Base-by-base conservation (phyloP, 345 rosid species). In the Aquilaria sinensis region DNA sequence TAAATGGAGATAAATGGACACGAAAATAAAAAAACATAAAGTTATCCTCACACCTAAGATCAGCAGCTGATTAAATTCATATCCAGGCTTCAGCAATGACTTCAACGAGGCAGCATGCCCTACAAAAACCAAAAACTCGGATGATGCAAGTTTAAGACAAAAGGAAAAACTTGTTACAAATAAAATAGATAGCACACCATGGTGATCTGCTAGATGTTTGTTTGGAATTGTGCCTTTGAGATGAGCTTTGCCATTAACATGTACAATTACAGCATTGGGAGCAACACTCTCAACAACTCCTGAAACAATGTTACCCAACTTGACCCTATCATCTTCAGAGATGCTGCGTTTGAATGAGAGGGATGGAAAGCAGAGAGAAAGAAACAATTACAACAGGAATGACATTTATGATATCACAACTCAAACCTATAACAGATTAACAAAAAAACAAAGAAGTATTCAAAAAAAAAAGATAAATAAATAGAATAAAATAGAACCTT, bases 171-270 rank as follows among this genome's bases (percentile, higher is more conserved):
- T 54, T 11, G 16, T 8, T 37, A 29, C 6, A 37, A 51, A 6
- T 31, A 14, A 58, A 70, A 70, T 66, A 63, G 23, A 71, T 58
- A 15, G 66, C 55, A 57, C 83, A 94, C 99, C 99, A 74, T 81
- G 89, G 75, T 83, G 95, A 76, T 94, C 99, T 56, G 97, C 87
- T 80, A 94, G 74, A 77, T 94, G 99, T 72, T 90, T 96, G 58
- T 75, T 66, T 56, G 82, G 64, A 67, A 94, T 78, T 70, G 79
- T 82, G 65, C 99, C 99, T 85, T 75, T 90, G 63, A 78, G 67
- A 74, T 76, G 62, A 64, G 78, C 79, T 70, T 77, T 88, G 47
- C 80, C 79, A 49, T 79, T 81, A 65, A 88, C 81, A 73, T 67
- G 73, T 48, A 94, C 81, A 66, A 78, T 53, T 43, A 90, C 79